Percentiles rank a stretch among this genome's conserved stretches.
phyloP scores from a whole-genome alignment of 164 flowering plant genomes.

The Cinnamomum micranthum region DNA sequence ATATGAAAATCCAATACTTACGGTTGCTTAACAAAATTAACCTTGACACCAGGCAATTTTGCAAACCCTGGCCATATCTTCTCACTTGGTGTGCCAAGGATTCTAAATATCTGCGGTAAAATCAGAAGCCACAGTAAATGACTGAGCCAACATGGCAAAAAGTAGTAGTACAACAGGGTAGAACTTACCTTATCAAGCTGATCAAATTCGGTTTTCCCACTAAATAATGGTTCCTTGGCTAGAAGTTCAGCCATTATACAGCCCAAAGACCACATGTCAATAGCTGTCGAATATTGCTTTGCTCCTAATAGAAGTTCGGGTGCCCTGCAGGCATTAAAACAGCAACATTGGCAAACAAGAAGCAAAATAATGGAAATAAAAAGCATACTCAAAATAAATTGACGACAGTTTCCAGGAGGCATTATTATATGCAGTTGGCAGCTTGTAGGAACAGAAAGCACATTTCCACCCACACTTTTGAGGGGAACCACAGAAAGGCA shows the following conservation, averaged over 20 bases:
- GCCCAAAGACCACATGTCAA: conserved; percentile 91
- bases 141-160: neutral
- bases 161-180: neutral
- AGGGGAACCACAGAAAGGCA: no score
- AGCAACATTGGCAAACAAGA: neutral
- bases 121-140: neutral
- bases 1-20: conserved; percentile 28
- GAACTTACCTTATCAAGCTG: conserved; percentile 57
- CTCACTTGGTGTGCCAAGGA: conserved; percentile 88
- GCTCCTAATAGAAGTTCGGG: conserved; percentile 72
- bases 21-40: conserved; percentile 78
- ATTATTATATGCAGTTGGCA: no score
- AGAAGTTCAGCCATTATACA: conserved; percentile 83
- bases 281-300: conserved; percentile 66
- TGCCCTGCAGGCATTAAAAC: conserved; percentile 40
- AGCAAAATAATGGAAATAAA: no score
- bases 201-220: conserved; percentile 57
- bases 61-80: conserved; percentile 86
- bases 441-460: no score
- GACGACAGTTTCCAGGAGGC: no score
- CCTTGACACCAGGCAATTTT: conserved; percentile 79
- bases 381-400: neutral
- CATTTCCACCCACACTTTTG: no score
- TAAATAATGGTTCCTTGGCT: conserved; percentile 51
- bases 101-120: conserved; percentile 60